phyloP scores from a whole-genome alignment of 179 eudicot genomes.

The Amaranthus tricolor region DNA sequence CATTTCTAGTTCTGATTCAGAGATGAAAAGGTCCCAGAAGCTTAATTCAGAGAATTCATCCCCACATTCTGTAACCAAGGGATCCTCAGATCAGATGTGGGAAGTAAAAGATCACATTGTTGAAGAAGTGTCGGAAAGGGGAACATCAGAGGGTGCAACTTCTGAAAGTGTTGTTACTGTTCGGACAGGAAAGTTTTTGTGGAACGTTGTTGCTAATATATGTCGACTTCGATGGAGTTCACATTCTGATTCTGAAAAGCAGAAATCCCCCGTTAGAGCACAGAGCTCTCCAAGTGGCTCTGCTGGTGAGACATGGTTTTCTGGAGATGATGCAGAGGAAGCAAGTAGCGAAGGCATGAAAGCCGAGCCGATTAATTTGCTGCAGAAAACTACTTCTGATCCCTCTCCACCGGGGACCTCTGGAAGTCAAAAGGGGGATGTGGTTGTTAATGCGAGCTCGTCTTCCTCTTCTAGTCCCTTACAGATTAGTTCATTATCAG shows the following conservation, averaged over 20 bases:
- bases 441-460: conserved; percentile 18
- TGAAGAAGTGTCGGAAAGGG: conserved; percentile 34
- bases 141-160: conserved; percentile 31
- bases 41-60: conserved; percentile 42
- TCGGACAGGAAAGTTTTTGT: conserved; percentile 73
- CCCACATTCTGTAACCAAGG: conserved; percentile 43
- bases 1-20: conserved; percentile 25
- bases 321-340: conserved; percentile 67
- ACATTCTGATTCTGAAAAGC: conserved; percentile 36
- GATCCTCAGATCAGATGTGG: conserved; percentile 67
- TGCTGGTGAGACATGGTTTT: conserved; percentile 61
- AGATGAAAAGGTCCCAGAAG: conserved; percentile 31
- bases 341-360: conserved; percentile 29
- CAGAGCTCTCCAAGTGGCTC: conserved; percentile 57
- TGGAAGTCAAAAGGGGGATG: conserved; percentile 30
- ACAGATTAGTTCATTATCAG: conserved; percentile 32
- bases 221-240: conserved; percentile 60
- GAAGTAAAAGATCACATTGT: conserved; percentile 47
- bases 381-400: background rate
- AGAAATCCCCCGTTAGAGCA: conserved; percentile 40
- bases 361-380: conserved; percentile 6
- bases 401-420: conserved; percentile 15
- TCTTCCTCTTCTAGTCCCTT: conserved; percentile 35
- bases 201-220: conserved; percentile 58
- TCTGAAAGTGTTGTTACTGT: conserved; percentile 28